Conservation (phyloP, 192 early-diverging fungal genomes). For the Jimgerdemannia flammicorona region DNA sequence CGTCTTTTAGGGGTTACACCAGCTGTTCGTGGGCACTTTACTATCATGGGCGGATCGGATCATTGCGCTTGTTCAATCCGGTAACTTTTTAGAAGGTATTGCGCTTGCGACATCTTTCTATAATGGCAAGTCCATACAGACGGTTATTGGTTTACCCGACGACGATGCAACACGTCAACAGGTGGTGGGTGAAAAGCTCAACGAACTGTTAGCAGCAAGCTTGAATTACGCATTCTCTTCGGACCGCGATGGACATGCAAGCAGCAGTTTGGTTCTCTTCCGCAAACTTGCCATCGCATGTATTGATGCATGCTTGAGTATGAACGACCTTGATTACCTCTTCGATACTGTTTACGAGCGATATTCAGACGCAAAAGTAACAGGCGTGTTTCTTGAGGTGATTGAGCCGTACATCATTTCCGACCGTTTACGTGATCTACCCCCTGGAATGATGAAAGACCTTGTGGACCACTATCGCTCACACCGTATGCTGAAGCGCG, state of each 20-base stretch:
- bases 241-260: constrained; percentile 31
- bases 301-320: constrained; percentile 52
- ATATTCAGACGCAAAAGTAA: constrained; percentile 39
- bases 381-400: constrained; percentile 47
- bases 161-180: constrained; percentile 47
- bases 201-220: constrained; percentile 46
- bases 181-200: constrained; percentile 50
- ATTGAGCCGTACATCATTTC: constrained; percentile 51
- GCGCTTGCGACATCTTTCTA: constrained; percentile 54
- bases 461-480: constrained; percentile 47
- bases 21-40: constrained; percentile 48
- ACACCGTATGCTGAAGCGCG: constrained; percentile 31
- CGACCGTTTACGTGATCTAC: constrained; percentile 46
- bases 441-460: constrained; percentile 56
- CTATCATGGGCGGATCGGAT: constrained; percentile 58
- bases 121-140: constrained; percentile 50
- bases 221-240: constrained; percentile 54
- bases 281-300: constrained; percentile 44
- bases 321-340: constrained; percentile 45
- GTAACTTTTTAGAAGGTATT: constrained; percentile 55
- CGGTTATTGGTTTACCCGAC: constrained; percentile 56
- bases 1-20: constrained; percentile 40
- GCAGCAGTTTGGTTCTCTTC: constrained; percentile 37
- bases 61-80: constrained; percentile 48
- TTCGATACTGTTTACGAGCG: constrained; percentile 54